phyloP scores from a whole-genome alignment of 129 eudicot genomes.

The Tagetes patula region DNA sequence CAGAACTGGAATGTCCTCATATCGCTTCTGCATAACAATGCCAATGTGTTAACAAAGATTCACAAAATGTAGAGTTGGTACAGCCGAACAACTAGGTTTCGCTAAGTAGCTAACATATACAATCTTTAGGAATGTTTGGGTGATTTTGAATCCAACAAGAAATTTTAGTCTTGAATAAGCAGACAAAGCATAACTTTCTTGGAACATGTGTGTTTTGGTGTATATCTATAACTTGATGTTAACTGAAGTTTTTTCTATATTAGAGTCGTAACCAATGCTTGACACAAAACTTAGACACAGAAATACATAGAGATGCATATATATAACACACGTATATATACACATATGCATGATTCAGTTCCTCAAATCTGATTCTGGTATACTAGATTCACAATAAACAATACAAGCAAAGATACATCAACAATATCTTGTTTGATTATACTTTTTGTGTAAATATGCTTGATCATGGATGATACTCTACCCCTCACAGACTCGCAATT shows the following conservation, averaged over 20 bases:
- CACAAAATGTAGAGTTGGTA: not conserved
- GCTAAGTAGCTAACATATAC: not conserved
- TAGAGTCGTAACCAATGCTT: not conserved
- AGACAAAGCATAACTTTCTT: not conserved
- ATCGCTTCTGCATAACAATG: conserved; percentile 65
- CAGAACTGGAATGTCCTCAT: conserved; percentile 81
- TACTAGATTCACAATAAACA: not conserved
- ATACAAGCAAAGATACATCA: not conserved
- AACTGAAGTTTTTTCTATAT: not conserved
- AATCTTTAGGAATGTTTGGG: not conserved
- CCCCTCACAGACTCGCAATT: not conserved
- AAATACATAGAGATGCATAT: not conserved
- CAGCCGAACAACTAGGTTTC: not conserved
- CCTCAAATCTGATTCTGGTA: not conserved
- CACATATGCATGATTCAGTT: not conserved
- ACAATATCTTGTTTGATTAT: not conserved
- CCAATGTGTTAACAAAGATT: conserved; percentile 8
- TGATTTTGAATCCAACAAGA: not conserved
- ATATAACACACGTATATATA: not conserved
- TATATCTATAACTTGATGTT: not conserved
- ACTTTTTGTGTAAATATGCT: conserved; percentile 4
- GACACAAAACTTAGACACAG: not conserved
- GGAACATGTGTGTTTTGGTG: not conserved
- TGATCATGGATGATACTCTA: not conserved
- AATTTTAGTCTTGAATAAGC: not conserved